phyloP scores from a whole-genome alignment of 1,284 basidiomycete species.

The Polyporus tsugae region DNA sequence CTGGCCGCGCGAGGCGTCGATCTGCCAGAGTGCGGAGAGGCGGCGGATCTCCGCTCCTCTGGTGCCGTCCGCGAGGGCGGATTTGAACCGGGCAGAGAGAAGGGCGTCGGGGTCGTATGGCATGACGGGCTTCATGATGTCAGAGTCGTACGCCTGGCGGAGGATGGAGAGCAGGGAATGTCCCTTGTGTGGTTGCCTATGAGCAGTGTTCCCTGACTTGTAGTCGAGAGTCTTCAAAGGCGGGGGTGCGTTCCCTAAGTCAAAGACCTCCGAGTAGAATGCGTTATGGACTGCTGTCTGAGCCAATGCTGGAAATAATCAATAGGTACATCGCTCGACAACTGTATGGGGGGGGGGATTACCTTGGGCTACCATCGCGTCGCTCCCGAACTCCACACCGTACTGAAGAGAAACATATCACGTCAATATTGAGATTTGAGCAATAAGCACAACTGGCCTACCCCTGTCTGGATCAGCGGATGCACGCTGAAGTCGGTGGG shows the following conservation, averaged over 20 bases:
- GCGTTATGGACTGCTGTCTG: conserved; percentile 58
- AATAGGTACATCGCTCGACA: background rate
- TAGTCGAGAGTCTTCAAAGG: conserved; percentile 6
- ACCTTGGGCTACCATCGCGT: conserved; percentile 64
- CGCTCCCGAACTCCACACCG: conserved; percentile 66
- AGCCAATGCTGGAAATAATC: conserved; percentile 52
- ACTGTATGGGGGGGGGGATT: background rate
- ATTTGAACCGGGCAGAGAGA: conserved; percentile 46
- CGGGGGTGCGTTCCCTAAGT: conserved; percentile 28
- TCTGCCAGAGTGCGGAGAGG: conserved; percentile 58
- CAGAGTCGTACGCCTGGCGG: conserved; percentile 61
- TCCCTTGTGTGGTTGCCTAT: conserved; percentile 37
- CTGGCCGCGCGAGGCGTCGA: conserved; percentile 48
- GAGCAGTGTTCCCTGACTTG: conserved; percentile 3
- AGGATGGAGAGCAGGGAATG: conserved; percentile 58
- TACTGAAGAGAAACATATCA: conserved; percentile 46
- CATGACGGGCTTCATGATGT: conserved; percentile 58
- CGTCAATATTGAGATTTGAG: background rate
- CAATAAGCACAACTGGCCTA: conserved; percentile 42
- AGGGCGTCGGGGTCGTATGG: conserved; percentile 59
- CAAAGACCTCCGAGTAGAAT: conserved; percentile 46
- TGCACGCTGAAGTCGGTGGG: conserved; percentile 50
- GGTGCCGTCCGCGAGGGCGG: conserved; percentile 46
- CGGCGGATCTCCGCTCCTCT: conserved; percentile 55
- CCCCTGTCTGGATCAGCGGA: conserved; percentile 72